Evolutionary conservation across 23 red algal species (phyloP).

Genomic region (Gracilaria caudata): DNA sequence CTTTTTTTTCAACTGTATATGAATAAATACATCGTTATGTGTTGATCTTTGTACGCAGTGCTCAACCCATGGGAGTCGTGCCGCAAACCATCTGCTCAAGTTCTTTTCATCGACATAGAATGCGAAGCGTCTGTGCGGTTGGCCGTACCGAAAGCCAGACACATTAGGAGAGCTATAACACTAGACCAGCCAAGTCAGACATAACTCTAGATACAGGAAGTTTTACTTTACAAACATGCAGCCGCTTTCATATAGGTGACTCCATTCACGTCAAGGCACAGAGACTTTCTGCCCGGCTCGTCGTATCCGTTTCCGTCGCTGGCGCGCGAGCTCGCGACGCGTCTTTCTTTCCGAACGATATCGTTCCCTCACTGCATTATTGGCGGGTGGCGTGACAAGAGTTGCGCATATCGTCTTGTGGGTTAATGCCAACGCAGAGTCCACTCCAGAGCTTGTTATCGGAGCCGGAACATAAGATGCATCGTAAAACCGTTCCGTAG

Average conservation of each 20-base stretch:
- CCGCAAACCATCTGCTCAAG: no score
- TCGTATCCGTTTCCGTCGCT: slow-evolving; percentile 9
- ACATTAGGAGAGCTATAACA: no score
- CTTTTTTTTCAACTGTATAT: no score
- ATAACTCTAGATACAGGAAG: not conserved
- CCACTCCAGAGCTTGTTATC: slow-evolving; percentile 29
- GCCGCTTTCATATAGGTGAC: not conserved
- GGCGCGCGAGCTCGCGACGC: not conserved
- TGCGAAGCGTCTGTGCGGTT: no score
- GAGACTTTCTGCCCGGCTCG: not conserved
- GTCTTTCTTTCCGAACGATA: slow-evolving; percentile 47
- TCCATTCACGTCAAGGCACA: not conserved
- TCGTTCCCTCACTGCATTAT: slow-evolving; percentile 47
- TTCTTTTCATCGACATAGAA: no score
- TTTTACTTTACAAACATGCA: not conserved
- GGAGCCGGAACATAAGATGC: slow-evolving; percentile 57
- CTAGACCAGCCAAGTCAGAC: no score
- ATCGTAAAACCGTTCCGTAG: slow-evolving; percentile 80
- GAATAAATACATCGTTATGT: no score
- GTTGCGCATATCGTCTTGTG: slow-evolving; percentile 78
- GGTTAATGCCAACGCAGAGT: slow-evolving; percentile 71
- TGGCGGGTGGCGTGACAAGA: slow-evolving; percentile 62
- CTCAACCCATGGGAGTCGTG: no score
- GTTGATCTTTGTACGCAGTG: no score
- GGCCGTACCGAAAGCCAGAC: no score